Percentiles rank a stretch among this genome's conserved stretches.
phyloP scores from a whole-genome alignment of 495 filamentous ascomycete genomes.

The Podospora conica region DNA sequence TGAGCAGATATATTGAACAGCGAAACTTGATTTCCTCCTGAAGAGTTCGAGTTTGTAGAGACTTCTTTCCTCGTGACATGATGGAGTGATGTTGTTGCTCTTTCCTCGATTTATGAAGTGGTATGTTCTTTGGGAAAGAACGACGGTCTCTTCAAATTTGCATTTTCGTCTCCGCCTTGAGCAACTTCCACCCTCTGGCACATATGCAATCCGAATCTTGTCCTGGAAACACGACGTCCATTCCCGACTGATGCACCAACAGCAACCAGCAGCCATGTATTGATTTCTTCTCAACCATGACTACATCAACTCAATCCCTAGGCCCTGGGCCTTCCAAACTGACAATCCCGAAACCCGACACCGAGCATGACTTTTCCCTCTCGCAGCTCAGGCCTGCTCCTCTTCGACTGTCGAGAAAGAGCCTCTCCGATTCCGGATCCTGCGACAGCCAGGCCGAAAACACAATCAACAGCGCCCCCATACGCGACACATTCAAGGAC shows the following conservation, averaged over 20 bases:
- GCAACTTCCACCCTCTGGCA: not conserved
- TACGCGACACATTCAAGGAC: not conserved
- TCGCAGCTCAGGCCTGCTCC: constrained; percentile 27
- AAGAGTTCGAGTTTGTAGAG: not conserved
- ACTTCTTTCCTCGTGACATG: not conserved
- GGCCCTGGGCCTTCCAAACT: not conserved
- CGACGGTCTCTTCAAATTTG: not conserved
- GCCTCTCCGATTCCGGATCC: constrained; percentile 7
- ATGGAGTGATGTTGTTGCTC: not conserved
- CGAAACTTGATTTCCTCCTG: not conserved
- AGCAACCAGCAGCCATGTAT: not conserved
- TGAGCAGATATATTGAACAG: not conserved
- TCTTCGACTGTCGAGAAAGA: constrained; percentile 25
- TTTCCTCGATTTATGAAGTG: not conserved
- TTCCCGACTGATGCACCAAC: not conserved
- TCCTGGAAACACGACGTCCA: not conserved
- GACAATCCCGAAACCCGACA: not conserved
- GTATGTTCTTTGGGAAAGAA: not conserved
- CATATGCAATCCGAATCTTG: not conserved
- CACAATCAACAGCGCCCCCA: not conserved
- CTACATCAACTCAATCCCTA: not conserved
- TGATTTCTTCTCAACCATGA: not conserved
- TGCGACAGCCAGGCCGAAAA: constrained; percentile 1
- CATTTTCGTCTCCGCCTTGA: not conserved
- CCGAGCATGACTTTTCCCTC: constrained; percentile 13